phyloP scores from a whole-genome alignment of 164 flowering plant genomes.

The Magnolia sinica region DNA sequence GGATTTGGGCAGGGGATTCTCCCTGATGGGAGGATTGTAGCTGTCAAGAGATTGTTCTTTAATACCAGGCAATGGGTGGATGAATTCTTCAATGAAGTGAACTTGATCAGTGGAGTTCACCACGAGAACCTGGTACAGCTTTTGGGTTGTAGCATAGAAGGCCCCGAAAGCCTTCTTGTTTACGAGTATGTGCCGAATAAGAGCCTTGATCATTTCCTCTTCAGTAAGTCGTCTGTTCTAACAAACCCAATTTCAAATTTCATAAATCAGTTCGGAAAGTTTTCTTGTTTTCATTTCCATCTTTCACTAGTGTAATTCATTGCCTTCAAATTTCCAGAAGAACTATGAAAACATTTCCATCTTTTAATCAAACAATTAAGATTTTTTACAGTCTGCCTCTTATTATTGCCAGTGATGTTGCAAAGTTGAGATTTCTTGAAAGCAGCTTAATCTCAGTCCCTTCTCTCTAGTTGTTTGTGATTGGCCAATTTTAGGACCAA shows the following conservation, averaged over 20 bases:
- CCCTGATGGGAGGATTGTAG: constrained; percentile 56
- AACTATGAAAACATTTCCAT: neutral
- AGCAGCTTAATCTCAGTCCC: too few species aligned
- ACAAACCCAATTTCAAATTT: neutral
- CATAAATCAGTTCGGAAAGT: neutral
- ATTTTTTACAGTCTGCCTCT: too few species aligned
- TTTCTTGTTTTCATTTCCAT: neutral
- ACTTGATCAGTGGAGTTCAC: constrained; percentile 57
- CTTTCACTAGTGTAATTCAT: neutral
- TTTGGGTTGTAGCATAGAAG: constrained; percentile 81
- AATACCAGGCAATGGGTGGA: constrained; percentile 85
- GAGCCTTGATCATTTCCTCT: constrained; percentile 49
- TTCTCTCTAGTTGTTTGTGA: too few species aligned
- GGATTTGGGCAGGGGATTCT: constrained; percentile 45
- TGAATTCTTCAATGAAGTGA: constrained; percentile 87
- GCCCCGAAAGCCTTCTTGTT: constrained; percentile 91
- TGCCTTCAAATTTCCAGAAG: neutral
- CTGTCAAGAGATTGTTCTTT: constrained; percentile 74
- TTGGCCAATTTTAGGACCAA: too few species aligned
- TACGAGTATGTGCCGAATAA: constrained; percentile 66
- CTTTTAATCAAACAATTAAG: too few species aligned
- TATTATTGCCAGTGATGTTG: too few species aligned
- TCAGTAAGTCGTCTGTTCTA: constrained; percentile 33
- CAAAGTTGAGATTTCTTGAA: too few species aligned
- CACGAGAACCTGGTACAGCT: constrained; percentile 78